These are phyloP conservation scores for Cordyceps pruinosa DNA, from an alignment of 2,329 filamentous ascomycete species.

Conservation along the genomic window DNA sequence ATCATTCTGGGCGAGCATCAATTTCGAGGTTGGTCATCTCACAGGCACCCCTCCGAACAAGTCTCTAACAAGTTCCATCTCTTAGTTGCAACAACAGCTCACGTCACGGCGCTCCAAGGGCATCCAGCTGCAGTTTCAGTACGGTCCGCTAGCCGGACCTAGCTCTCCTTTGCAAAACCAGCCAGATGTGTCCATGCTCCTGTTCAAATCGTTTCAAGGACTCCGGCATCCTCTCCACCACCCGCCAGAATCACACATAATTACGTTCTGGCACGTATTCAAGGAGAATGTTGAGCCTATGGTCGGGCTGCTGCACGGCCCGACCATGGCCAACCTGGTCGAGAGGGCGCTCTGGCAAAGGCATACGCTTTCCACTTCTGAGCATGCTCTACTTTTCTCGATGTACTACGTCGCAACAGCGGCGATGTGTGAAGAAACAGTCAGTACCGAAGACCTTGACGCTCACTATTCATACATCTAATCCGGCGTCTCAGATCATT, in stretches of 20 bases:
- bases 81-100: neutral
- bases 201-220: slow-evolving; percentile 8
- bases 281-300: slow-evolving; percentile 7
- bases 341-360: slow-evolving; percentile 1
- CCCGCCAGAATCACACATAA: slow-evolving; percentile 2
- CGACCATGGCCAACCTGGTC: neutral
- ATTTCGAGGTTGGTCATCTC: slow-evolving; percentile 1
- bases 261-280: slow-evolving; percentile 2
- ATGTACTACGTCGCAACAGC: slow-evolving; percentile 1
- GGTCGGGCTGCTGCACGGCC: neutral
- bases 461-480: neutral
- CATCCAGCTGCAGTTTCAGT: neutral
- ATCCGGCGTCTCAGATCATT: neutral
- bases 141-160: neutral
- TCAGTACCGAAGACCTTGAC: neutral
- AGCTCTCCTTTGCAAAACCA: neutral
- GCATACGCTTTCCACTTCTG: neutral
- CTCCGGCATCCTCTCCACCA: neutral
- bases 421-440: neutral
- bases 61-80: neutral
- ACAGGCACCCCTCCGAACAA: too few species aligned
- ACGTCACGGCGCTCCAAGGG: neutral
- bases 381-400: slow-evolving; percentile 1
- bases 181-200: neutral
- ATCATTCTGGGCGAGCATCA: slow-evolving; percentile 11